Percentiles rank a stretch among this genome's conserved stretches.
Evolutionary conservation across 495 filamentous ascomycete species (phyloP).

Genomic region (Lentithecium fluviatile): DNA sequence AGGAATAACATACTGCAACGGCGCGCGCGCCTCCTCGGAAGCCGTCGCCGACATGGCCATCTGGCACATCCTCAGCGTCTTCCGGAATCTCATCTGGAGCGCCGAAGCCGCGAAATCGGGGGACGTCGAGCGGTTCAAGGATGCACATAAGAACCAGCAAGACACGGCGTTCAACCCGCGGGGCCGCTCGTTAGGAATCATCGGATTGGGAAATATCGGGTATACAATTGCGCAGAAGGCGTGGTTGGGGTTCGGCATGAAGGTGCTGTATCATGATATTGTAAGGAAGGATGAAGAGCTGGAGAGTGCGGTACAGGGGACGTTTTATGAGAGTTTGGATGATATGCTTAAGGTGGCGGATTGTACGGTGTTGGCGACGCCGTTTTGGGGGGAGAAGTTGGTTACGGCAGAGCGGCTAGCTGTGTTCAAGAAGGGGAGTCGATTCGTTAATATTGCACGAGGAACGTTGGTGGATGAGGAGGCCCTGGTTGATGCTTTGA

Average conservation of each 20-base stretch:
- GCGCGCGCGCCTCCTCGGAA: slow-evolving; percentile 60
- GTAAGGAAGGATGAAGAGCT: slow-evolving; percentile 52
- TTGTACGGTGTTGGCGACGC: slow-evolving; percentile 64
- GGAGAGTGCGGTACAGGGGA: slow-evolving; percentile 49
- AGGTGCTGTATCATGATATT: slow-evolving; percentile 64
- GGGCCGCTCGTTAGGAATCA: slow-evolving; percentile 55
- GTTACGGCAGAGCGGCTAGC: slow-evolving; percentile 51
- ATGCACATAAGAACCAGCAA: slow-evolving; percentile 55
- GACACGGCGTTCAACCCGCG: slow-evolving; percentile 55
- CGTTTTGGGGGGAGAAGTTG: slow-evolving; percentile 56
- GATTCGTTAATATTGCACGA: slow-evolving; percentile 68
- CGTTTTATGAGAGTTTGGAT: slow-evolving; percentile 53
- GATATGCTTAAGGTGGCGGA: slow-evolving; percentile 55
- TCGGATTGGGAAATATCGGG: slow-evolving; percentile 67
- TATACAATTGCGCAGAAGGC: slow-evolving; percentile 61
- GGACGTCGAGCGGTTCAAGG: slow-evolving; percentile 45
- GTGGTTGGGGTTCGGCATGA: slow-evolving; percentile 60
- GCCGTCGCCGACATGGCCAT: slow-evolving; percentile 62
- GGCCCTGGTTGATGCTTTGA: slow-evolving; percentile 61
- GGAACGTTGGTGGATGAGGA: slow-evolving; percentile 66
- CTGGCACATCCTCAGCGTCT: slow-evolving; percentile 59
- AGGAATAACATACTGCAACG: slow-evolving; percentile 68
- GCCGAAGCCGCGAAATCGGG: slow-evolving; percentile 48
- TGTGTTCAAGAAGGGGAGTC: slow-evolving; percentile 53
- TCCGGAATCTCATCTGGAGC: slow-evolving; percentile 61